These are phyloP conservation scores for Rhodotorula sp. DNA, from an alignment of 1,284 basidiomycete species.

Conservation along the genomic window DNA sequence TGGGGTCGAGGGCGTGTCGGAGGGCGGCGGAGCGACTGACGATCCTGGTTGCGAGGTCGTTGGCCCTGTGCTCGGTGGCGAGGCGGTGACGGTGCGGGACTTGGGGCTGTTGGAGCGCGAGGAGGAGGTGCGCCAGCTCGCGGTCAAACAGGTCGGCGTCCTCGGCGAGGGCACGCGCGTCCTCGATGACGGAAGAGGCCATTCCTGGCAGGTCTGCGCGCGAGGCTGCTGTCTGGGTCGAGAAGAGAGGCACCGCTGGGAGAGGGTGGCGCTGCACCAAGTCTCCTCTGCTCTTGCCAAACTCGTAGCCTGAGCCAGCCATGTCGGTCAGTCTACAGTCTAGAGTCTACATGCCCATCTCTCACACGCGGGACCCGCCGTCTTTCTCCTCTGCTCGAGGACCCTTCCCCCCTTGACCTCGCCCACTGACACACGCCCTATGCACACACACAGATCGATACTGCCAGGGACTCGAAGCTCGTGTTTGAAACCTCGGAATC, in stretches of 20 bases:
- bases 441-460: slow-evolving; percentile 28
- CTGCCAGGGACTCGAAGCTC: slow-evolving; percentile 64
- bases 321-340: slow-evolving; percentile 1
- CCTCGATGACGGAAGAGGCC: slow-evolving; percentile 87
- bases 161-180: slow-evolving; percentile 90
- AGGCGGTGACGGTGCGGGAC: slow-evolving; percentile 39
- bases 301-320: background rate
- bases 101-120: slow-evolving; percentile 37
- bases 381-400: background rate
- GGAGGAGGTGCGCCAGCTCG: slow-evolving; percentile 56
- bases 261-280: no score
- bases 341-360: no score
- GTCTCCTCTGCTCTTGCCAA: background rate
- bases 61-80: slow-evolving; percentile 45
- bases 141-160: slow-evolving; percentile 84
- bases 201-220: slow-evolving; percentile 4
- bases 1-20: slow-evolving; percentile 51
- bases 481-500: slow-evolving; percentile 97
- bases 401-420: no score
- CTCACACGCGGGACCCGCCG: background rate
- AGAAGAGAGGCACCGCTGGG: no score
- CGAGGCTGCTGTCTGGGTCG: background rate
- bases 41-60: slow-evolving; percentile 52
- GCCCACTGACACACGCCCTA: background rate
- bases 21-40: slow-evolving; percentile 54